These are phyloP conservation scores for Ophiobolus disseminans DNA, from an alignment of 2,329 filamentous ascomycete species.

Conservation along the genomic window DNA sequence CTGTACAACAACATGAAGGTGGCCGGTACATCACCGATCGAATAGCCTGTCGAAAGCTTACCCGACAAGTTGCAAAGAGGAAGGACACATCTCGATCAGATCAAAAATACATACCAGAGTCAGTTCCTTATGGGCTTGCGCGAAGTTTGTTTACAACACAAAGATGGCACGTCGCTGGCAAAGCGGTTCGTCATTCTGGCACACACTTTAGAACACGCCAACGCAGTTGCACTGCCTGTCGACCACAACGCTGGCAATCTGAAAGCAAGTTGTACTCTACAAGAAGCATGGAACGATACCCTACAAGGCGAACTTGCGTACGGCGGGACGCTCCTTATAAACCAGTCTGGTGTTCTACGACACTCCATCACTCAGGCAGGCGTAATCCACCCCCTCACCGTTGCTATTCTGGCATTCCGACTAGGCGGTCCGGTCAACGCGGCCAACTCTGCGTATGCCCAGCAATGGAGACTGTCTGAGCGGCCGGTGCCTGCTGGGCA, in stretches of 20 bases:
- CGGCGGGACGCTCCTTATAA: not conserved
- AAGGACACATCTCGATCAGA: not conserved
- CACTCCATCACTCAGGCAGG: not conserved
- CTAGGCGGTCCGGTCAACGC: constrained; percentile 21
- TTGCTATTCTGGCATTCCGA: constrained; percentile 17
- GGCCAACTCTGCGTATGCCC: constrained; percentile 11
- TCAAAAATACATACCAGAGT: not conserved
- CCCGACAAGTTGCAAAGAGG: not conserved
- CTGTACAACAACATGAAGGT: not conserved
- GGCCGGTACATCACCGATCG: not conserved
- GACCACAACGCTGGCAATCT: not conserved
- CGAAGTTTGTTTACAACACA: not conserved
- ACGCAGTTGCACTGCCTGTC: not conserved
- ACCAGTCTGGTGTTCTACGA: too few species aligned
- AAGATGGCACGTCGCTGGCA: not conserved
- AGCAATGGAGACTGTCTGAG: constrained; percentile 13
- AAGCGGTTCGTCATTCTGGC: not conserved
- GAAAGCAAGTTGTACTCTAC: not conserved
- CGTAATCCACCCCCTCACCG: constrained; percentile 13
- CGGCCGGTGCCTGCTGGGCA: not conserved
- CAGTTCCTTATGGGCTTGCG: not conserved
- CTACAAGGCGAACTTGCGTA: not conserved
- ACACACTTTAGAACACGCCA: not conserved
- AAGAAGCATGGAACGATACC: not conserved
- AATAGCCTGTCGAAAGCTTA: not conserved